A percentile compares a stretch with the other conserved stretches of the same genome.
phyloP scores from a whole-genome alignment of 2,329 filamentous ascomycete genomes.

The Penicillium hesseltinei region DNA sequence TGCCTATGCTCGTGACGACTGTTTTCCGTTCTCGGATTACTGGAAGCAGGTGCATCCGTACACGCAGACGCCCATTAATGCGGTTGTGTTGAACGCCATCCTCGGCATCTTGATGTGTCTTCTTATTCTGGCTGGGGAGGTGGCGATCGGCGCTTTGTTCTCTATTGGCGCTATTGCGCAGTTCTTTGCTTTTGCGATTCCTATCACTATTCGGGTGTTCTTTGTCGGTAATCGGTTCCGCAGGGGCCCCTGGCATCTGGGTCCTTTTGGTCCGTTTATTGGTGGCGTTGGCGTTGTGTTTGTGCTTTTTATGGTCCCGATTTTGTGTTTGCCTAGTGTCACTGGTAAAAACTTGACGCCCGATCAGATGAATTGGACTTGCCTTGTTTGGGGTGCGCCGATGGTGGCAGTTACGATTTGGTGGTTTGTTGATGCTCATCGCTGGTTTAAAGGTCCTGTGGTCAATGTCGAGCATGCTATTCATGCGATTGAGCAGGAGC shows the following conservation, averaged over 20 bases:
- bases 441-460: constrained; percentile 70
- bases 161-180: constrained; percentile 67
- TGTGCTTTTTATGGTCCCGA: constrained; percentile 65
- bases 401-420: constrained; percentile 61
- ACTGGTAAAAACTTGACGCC: constrained; percentile 54
- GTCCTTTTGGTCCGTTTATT: constrained; percentile 56
- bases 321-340: constrained; percentile 63
- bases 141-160: constrained; percentile 67
- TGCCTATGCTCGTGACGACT: constrained; percentile 70
- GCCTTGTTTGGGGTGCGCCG: constrained; percentile 62
- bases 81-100: constrained; percentile 64
- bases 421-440: constrained; percentile 63
- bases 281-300: constrained; percentile 59
- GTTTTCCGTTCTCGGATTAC: constrained; percentile 60
- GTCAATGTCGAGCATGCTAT: constrained; percentile 61
- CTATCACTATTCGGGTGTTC: constrained; percentile 46
- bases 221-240: constrained; percentile 63
- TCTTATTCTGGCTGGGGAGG: constrained; percentile 62
- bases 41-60: constrained; percentile 60
- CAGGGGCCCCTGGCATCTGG: constrained; percentile 67
- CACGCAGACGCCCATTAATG: constrained; percentile 68
- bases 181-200: constrained; percentile 54
- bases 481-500: constrained; percentile 25
- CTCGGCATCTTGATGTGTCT: constrained; percentile 61
- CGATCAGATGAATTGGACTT: constrained; percentile 66